These are phyloP conservation scores for Alternaria rosae DNA, from an alignment of 2,329 filamentous ascomycete species.

Conservation along the genomic window DNA sequence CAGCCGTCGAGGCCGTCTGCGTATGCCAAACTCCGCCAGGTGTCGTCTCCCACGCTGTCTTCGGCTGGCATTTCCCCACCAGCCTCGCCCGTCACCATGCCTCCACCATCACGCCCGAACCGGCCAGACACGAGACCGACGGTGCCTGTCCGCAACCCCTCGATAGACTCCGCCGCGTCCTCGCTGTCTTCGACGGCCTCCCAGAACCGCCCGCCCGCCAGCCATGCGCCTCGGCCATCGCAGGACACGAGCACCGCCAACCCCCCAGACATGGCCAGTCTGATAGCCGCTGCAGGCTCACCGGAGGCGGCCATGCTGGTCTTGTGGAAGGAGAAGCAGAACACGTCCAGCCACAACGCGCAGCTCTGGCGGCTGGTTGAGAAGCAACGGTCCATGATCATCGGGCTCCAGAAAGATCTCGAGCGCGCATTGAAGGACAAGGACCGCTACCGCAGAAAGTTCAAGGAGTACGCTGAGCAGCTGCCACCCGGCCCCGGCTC, in stretches of 20 bases:
- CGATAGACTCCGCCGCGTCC: constrained; percentile 93
- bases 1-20: constrained; percentile 33
- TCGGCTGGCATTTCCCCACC: constrained; percentile 43
- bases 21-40: constrained; percentile 46
- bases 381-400: constrained; percentile 92
- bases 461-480: constrained; percentile 74
- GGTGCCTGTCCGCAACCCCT: constrained; percentile 73
- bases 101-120: constrained; percentile 45
- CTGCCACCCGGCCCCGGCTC: constrained; percentile 48
- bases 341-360: constrained; percentile 84
- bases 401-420: constrained; percentile 92
- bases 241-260: constrained; percentile 62
- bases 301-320: constrained; percentile 88
- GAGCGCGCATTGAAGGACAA: constrained; percentile 92
- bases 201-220: constrained; percentile 63
- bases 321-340: constrained; percentile 88
- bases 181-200: constrained; percentile 54
- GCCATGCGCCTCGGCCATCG: constrained; percentile 64
- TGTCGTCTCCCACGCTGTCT: constrained; percentile 45
- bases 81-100: constrained; percentile 47
- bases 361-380: constrained; percentile 96
- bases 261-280: constrained; percentile 75
- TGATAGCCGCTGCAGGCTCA: constrained; percentile 86
- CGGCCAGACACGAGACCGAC: constrained; percentile 42
- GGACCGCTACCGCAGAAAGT: constrained; percentile 87